These are phyloP conservation scores for Debaryomyces singareniensis DNA, from an alignment of 1,139 yeast genomes.

Conservation along the genomic window DNA sequence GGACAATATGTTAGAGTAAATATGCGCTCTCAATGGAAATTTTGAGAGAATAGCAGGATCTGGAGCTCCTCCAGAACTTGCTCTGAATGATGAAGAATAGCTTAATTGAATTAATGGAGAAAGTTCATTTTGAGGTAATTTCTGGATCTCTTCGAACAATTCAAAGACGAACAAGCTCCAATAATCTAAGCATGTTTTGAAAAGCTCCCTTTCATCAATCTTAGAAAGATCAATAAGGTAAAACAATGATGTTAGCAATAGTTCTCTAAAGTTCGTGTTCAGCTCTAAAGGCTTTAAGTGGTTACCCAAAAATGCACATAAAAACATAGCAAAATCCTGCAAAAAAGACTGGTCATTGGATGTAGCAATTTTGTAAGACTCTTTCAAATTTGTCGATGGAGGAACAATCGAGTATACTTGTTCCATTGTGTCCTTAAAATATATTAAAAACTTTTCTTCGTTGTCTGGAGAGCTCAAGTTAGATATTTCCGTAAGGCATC, in stretches of 20 bases:
- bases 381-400: conserved; percentile 62
- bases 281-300: conserved; percentile 74
- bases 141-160: conserved; percentile 80
- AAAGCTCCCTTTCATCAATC: conserved; percentile 92
- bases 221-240: conserved; percentile 81
- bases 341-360: conserved; percentile 88
- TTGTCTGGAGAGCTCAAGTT: conserved; percentile 56
- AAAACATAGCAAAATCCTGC: conserved; percentile 91
- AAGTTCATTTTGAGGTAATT: conserved; percentile 63
- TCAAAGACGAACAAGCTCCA: conserved; percentile 83
- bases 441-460: conserved; percentile 61
- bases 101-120: conserved; percentile 72
- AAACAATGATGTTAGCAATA: conserved; percentile 66
- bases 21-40: conserved; percentile 81
- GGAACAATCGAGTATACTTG: conserved; percentile 71
- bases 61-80: conserved; percentile 69
- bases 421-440: conserved; percentile 72
- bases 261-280: conserved; percentile 49
- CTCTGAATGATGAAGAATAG: conserved; percentile 43
- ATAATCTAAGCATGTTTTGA: conserved; percentile 91
- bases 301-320: conserved; percentile 75
- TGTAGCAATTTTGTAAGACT: conserved; percentile 67
- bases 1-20: conserved; percentile 68
- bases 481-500: conserved; percentile 89
- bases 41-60: conserved; percentile 73